Evolutionary conservation across 805 yeast genomes (phyloP), one percentile per base, ranked within the genome.

Genomic region (Metschnikowia baotianmanensis): DNA sequence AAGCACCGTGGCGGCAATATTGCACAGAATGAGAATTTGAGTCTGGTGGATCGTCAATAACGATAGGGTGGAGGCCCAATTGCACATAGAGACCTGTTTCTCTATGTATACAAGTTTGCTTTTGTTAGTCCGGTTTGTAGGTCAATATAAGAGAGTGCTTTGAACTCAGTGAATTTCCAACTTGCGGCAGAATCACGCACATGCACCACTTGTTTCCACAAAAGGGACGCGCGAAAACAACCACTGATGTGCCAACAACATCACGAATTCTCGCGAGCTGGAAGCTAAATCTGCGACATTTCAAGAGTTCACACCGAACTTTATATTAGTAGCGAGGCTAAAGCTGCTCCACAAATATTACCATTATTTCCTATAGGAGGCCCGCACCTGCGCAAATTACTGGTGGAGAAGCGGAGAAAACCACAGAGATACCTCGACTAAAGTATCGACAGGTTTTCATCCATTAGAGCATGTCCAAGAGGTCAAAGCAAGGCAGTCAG

Each of bases 391-490:
- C 29, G 23, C 34, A 19, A 19, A 18, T n/a, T 21, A 1, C 15
- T 18, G 31, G 16, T 19, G 16, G 28, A 25, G 31, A 24, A 23
- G 9, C 30, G 22, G 20, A 36, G 40, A 31, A 31, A 24, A 24
- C 31, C 34, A 24, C 17, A 22, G 33, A 29, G 40, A 15, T 31
- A 29, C 35, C 30, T 25, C 13, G 25, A 19, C 20, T 15, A 15
- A 17, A 18, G 36, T 31, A 25, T 31, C 36, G 26, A 25, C 22
- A 36, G 41, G 25, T 39, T 35, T 36, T 36, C 39, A 32, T 31
- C 43, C 30, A 18, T 17, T 7, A 36, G 50, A 50, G 53, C 36
- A 50, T 46, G 46, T 41, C 49, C 46, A 33, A 36, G 38, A 43
- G 51, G 40, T 31, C 42, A 20, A 23, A 33, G 37, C 30, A 27